These are phyloP conservation scores for Litsea cubeba DNA, from an alignment of 164 flowering plant species.

Conservation along the genomic window DNA sequence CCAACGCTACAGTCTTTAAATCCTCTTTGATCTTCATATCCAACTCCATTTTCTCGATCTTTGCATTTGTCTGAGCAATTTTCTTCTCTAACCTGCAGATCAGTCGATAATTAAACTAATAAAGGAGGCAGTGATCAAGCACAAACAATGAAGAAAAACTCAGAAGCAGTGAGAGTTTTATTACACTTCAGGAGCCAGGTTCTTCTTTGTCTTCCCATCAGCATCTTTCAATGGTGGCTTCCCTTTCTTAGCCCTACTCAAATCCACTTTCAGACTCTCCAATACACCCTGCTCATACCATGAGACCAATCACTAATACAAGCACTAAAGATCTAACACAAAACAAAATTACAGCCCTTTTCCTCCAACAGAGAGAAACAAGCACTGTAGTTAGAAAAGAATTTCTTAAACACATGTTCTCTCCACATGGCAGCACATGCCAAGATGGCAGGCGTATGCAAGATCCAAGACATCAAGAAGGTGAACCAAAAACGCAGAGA, in stretches of 20 bases:
- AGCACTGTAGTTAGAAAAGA: neutral
- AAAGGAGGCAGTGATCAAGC: neutral
- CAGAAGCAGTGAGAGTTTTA: neutral
- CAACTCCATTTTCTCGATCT: slow-evolving; percentile 76
- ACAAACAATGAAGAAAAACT: neutral
- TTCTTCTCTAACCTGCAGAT: slow-evolving; percentile 68
- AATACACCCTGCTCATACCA: slow-evolving; percentile 39
- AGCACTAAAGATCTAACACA: neutral
- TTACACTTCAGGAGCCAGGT: slow-evolving; percentile 84
- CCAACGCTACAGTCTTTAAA: slow-evolving; percentile 86
- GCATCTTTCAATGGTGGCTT: slow-evolving; percentile 78
- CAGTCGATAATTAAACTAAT: slow-evolving; percentile 1
- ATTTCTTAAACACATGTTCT: no score
- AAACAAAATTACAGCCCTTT: neutral
- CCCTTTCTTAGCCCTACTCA: slow-evolving; percentile 84
- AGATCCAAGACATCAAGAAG: neutral
- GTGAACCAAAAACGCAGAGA: neutral
- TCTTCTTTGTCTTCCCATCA: slow-evolving; percentile 78
- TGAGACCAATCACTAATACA: slow-evolving; percentile 1
- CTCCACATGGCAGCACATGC: neutral
- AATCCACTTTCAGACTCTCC: slow-evolving; percentile 62
- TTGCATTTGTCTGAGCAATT: slow-evolving; percentile 59
- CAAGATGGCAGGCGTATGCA: neutral
- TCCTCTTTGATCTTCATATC: slow-evolving; percentile 82
- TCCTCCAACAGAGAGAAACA: neutral